A percentile compares a stretch with the other conserved stretches of the same genome.
Evolutionary conservation across 129 eudicot genomes (phyloP).

Genomic region (Chrysanthemum makinoi): DNA sequence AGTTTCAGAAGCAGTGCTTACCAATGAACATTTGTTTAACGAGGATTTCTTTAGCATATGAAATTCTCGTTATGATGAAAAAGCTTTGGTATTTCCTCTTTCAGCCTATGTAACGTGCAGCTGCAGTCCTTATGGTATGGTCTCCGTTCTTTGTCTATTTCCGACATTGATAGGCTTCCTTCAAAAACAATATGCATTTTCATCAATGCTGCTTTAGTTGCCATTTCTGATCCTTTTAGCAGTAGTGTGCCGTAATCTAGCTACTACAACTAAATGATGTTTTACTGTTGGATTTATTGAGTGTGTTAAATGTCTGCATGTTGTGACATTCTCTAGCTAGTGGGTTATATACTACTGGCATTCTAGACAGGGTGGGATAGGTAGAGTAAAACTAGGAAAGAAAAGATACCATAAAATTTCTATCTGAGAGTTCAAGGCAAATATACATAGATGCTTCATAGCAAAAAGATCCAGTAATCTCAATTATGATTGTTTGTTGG

Average conservation of each 20-base stretch:
- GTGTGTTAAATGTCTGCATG: not conserved
- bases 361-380: too few species aligned
- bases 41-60: constrained; percentile 25
- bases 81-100: not conserved
- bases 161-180: constrained; percentile 8
- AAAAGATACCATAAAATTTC: constrained; percentile 8
- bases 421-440: not conserved
- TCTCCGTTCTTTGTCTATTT: constrained; percentile 8
- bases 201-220: not conserved
- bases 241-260: not conserved
- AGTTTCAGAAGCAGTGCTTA: constrained; percentile 23
- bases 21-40: constrained; percentile 16
- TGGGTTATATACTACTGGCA: not conserved
- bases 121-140: constrained; percentile 13
- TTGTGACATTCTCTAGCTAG: not conserved
- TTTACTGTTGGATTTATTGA: not conserved
- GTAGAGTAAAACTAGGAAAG: not conserved
- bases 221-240: not conserved
- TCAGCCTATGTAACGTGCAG: not conserved
- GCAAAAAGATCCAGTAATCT: constrained; percentile 7
- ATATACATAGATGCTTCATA: constrained; percentile 9
- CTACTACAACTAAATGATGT: not conserved
- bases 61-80: constrained; percentile 21
- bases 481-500: not conserved
- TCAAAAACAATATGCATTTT: constrained; percentile 4